A percentile compares a stretch with the other conserved stretches of the same genome.
Evolutionary conservation across 2,329 filamentous ascomycete species (phyloP).

Genomic region (Sporothrix euskadiensis): DNA sequence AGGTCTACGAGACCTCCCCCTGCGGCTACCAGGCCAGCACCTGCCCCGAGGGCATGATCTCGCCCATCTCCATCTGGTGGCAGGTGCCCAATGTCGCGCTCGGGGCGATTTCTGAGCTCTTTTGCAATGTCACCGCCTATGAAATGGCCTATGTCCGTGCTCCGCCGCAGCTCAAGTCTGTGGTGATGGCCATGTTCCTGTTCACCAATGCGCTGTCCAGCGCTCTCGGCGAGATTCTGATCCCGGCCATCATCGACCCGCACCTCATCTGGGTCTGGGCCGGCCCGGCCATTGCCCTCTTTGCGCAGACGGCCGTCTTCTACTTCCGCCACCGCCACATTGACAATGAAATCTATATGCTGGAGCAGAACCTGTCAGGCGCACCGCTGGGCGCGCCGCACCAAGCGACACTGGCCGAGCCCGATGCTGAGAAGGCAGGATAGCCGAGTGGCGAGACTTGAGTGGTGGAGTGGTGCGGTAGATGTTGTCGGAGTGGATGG

Average conservation of each 20-base stretch:
- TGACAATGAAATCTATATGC: constrained; percentile 45
- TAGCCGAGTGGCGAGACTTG: background rate
- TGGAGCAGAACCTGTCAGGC: background rate
- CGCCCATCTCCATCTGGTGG: constrained; percentile 54
- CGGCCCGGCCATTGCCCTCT: constrained; percentile 51
- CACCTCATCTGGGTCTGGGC: constrained; percentile 47
- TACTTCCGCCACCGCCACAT: constrained; percentile 49
- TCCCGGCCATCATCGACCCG: constrained; percentile 47
- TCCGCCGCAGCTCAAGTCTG: constrained; percentile 63
- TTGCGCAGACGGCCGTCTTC: constrained; percentile 50
- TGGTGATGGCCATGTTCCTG: constrained; percentile 57
- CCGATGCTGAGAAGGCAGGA: background rate
- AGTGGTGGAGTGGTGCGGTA: background rate
- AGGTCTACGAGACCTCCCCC: constrained; percentile 53
- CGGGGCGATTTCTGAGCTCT: constrained; percentile 57
- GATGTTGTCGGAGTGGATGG: background rate
- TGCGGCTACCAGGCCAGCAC: constrained; percentile 47
- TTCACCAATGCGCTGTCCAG: constrained; percentile 60
- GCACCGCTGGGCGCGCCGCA: constrained; percentile 1
- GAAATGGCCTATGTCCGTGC: constrained; percentile 71
- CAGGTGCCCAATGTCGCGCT: constrained; percentile 54
- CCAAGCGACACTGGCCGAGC: background rate
- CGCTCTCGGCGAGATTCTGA: constrained; percentile 49
- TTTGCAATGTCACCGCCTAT: constrained; percentile 62
- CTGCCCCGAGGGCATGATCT: constrained; percentile 39